These are phyloP conservation scores for Striga asiatica DNA, from an alignment of 257 asterid genomes.

Conservation along the genomic window DNA sequence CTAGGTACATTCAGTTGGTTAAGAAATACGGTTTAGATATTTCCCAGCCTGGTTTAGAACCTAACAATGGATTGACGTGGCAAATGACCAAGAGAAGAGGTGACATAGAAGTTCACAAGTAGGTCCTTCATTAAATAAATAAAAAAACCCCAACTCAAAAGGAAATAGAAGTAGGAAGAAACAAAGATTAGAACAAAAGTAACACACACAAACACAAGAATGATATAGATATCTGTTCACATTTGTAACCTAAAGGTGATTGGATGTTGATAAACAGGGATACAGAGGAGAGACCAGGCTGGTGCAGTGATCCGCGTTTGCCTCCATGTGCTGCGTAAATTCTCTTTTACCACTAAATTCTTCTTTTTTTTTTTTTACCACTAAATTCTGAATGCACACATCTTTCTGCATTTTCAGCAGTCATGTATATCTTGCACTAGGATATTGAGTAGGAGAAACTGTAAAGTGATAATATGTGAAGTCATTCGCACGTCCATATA, in stretches of 20 bases:
- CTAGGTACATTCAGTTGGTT: slow-evolving; percentile 25
- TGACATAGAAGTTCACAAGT: slow-evolving; percentile 96
- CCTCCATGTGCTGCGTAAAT: slow-evolving; percentile 99
- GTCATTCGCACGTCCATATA: not conserved
- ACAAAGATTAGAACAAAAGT: not conserved
- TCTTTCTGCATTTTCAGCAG: not conserved
- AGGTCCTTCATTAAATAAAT: slow-evolving; percentile 20
- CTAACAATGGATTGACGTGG: slow-evolving; percentile 94
- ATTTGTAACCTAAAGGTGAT: slow-evolving; percentile 1
- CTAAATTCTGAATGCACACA: slow-evolving; percentile 4
- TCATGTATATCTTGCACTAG: slow-evolving; percentile 4
- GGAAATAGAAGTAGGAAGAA: not conserved
- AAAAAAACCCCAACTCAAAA: not conserved
- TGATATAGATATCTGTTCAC: not conserved
- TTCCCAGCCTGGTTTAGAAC: slow-evolving; percentile 99
- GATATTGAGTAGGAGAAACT: too few species aligned
- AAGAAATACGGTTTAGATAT: slow-evolving; percentile 83
- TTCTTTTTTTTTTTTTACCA: too few species aligned
- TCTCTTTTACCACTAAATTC: too few species aligned
- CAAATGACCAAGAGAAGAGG: slow-evolving; percentile 98
- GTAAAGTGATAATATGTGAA: not conserved
- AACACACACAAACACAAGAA: not conserved
- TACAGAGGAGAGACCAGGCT: slow-evolving; percentile 97
- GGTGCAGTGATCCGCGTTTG: slow-evolving; percentile 93
- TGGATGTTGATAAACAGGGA: slow-evolving; percentile 42